Conservation (phyloP, 2,329 filamentous ascomycete species). For the Claviceps paspali region DNA sequence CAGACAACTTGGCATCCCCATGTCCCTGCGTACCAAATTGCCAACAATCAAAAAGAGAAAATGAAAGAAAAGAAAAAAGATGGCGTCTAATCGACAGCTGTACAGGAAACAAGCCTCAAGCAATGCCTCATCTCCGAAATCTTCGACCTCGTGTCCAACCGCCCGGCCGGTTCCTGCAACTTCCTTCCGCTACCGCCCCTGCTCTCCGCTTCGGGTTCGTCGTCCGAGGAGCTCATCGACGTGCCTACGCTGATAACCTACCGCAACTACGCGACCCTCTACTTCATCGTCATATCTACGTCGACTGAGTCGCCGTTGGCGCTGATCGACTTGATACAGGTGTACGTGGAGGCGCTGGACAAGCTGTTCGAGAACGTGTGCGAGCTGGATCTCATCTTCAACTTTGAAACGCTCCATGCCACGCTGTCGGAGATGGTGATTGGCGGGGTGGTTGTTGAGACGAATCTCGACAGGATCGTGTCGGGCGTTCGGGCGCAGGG, state of each 20-base stretch:
- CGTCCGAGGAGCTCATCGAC: constrained; percentile 61
- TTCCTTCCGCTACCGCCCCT: constrained; percentile 71
- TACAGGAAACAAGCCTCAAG: constrained; percentile 87
- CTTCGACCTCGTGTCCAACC: constrained; percentile 86
- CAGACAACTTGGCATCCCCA: too few species aligned
- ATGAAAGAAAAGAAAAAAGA: too few species aligned
- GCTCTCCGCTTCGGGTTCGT: constrained; percentile 43
- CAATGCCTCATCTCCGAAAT: constrained; percentile 95
- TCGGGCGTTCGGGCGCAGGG: constrained; percentile 67
- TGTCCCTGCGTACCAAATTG: too few species aligned
- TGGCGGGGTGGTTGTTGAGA: constrained; percentile 88
- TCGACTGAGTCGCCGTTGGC: constrained; percentile 92
- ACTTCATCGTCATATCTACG: constrained; percentile 96
- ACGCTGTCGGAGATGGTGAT: constrained; percentile 88
- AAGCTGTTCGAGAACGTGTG: constrained; percentile 96
- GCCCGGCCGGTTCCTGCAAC: constrained; percentile 85
- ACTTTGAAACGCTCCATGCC: constrained; percentile 92
- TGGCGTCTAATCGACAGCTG: neutral
- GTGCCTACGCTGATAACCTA: constrained; percentile 92
- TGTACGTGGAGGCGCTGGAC: constrained; percentile 92
- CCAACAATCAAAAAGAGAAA: too few species aligned
- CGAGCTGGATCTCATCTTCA: constrained; percentile 96
- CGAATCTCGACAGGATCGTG: constrained; percentile 75
- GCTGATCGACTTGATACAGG: constrained; percentile 90
- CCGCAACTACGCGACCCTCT: constrained; percentile 93